These are phyloP conservation scores for Fusarium siculi DNA, from an alignment of 2,329 filamentous ascomycete genomes.

Conservation along the genomic window DNA sequence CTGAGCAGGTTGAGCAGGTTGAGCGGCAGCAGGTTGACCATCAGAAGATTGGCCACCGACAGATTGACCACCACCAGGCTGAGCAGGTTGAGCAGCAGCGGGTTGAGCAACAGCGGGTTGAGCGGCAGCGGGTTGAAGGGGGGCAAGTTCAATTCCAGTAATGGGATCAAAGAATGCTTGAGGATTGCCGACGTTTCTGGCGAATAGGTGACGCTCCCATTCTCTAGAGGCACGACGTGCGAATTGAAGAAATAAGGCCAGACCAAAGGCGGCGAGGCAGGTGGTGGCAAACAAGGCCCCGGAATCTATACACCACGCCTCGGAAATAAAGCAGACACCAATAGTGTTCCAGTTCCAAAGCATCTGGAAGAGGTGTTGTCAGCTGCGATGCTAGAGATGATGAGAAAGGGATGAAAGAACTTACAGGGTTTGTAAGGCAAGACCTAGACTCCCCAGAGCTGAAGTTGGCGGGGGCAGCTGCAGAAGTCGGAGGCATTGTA, in stretches of 20 bases:
- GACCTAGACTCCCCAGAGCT: neutral
- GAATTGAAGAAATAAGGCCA: conserved; percentile 77
- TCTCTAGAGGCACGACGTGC: conserved; percentile 77
- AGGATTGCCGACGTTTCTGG: conserved; percentile 57
- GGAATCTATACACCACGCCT: conserved; percentile 76
- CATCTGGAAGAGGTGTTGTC: conserved; percentile 64
- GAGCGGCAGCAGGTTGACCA: neutral
- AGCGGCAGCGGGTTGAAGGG: neutral
- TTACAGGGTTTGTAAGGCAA: conserved; percentile 35
- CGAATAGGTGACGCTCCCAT: conserved; percentile 75
- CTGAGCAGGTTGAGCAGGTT: neutral
- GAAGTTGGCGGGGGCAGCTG: conserved; percentile 14
- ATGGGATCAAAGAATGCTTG: conserved; percentile 19
- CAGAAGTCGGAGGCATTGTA: conserved; percentile 37
- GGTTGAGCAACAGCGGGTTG: neutral
- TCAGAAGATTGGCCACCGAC: neutral
- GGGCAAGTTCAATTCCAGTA: neutral
- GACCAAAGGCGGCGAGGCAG: conserved; percentile 80
- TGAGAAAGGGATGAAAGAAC: conserved; percentile 5
- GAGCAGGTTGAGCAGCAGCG: neutral
- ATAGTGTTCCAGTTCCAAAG: conserved; percentile 83
- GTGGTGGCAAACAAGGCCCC: conserved; percentile 79
- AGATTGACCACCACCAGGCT: neutral
- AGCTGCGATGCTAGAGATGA: neutral
- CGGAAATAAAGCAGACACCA: conserved; percentile 75